Percentiles rank a stretch among this genome's conserved stretches.
Conservation (phyloP, 768 basidiomycete species). For the Gymnopilus junonius region DNA sequence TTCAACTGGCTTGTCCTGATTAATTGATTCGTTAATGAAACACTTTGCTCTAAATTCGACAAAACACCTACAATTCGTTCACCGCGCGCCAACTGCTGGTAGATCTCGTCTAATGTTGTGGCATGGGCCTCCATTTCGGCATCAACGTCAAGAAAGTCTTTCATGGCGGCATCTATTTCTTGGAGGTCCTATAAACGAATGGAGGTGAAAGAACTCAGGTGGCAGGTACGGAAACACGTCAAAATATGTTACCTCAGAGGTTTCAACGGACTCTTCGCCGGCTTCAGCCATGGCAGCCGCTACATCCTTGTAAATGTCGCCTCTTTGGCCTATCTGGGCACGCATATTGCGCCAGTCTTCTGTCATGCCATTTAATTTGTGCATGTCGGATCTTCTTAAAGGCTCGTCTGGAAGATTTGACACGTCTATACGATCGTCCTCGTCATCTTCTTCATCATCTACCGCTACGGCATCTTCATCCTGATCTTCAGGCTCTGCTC, state of each 20-base stretch:
- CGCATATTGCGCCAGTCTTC: constrained; percentile 66
- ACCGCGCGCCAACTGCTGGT: constrained; percentile 58
- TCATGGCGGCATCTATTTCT: constrained; percentile 71
- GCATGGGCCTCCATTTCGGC: constrained; percentile 64
- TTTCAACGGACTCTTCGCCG: constrained; percentile 52
- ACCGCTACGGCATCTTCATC: constrained; percentile 23
- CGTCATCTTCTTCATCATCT: constrained; percentile 42
- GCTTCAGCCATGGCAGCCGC: constrained; percentile 66
- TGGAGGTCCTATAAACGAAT: constrained; percentile 47
- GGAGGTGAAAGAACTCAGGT: neutral
- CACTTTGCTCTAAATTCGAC: neutral
- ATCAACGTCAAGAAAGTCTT: constrained; percentile 67
- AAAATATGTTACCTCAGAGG: constrained; percentile 48
- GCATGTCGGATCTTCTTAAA: constrained; percentile 53
- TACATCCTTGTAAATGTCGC: constrained; percentile 43
- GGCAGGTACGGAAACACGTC: neutral
- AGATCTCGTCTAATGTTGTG: constrained; percentile 53
- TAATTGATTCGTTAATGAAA: neutral
- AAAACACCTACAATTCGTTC: constrained; percentile 61
- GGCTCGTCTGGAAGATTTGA: constrained; percentile 70
- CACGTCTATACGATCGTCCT: constrained; percentile 62
- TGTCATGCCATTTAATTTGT: constrained; percentile 59
- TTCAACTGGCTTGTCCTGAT: constrained; percentile 54
- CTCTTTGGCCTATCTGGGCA: constrained; percentile 50
- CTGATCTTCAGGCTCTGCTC: constrained; percentile 27